Evolutionary conservation across 2,329 filamentous ascomycete species (phyloP), one percentile per base, ranked within the genome.

Genomic region (Daldinia sp.): DNA sequence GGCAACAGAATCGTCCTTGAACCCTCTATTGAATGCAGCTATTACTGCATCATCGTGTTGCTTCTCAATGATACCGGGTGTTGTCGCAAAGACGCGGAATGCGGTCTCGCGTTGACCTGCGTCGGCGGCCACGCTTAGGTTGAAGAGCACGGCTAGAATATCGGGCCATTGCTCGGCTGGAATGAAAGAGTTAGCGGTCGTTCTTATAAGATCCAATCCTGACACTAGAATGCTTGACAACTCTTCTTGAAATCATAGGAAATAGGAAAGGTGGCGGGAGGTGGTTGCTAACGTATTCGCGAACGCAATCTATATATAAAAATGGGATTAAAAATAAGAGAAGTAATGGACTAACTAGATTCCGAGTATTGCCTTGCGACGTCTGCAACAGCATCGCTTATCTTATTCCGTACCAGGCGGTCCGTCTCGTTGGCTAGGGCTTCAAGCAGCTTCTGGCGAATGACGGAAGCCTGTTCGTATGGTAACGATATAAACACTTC

Each of bases 301-400:
- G 32, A 15, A n/a, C 7, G 21, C 39, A 45, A 25, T 1, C 21
- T 45, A 13, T n/a, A 25, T 6, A 10, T 23, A 48, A 19, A 15
- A 3, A 39, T 7, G 21, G 27, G 45, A 52, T 29, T n/a, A 49
- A 35, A 34, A 19, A 50, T 30, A 61, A 23, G 27, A 47, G 21
- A 10, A 43, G 54, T 19, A 10, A 32, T 54, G 15, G 37, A 73
- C 89, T 77, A 84, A 96, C 93, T 90, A 73, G 91, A 93, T 72
- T 98, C 95, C 43, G 92, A 91, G 79, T 97, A 97, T 80, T 99
- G 93, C 73, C 95, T 88, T 43, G 94, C 95, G 63, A 99, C 85
- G 79, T 99, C 95, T 21, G 95, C 95, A 65, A 98, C 91, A n/a
- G 94, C 93, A 79, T 99, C 95, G 71, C 94, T 95, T 75, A 98